Evolutionary conservation across 2,329 filamentous ascomycete genomes (phyloP).

Genomic region (Coniochaeta sp.): DNA sequence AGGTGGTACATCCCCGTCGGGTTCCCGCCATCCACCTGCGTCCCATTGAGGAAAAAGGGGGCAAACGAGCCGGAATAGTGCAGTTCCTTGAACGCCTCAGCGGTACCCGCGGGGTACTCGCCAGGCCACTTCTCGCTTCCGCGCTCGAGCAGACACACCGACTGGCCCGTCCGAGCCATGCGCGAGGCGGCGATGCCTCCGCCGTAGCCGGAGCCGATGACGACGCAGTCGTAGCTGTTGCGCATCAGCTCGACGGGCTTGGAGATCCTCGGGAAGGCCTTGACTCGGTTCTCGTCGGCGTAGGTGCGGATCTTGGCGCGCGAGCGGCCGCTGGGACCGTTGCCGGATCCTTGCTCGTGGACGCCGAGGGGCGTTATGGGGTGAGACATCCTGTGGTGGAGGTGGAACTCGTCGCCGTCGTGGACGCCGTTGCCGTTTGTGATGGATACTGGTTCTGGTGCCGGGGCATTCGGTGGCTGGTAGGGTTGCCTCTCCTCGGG

Average conservation of each 20-base stretch:
- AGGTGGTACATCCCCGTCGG: constrained; percentile 57
- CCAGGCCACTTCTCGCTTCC: constrained; percentile 60
- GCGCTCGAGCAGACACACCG: constrained; percentile 57
- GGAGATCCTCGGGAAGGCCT: constrained; percentile 44
- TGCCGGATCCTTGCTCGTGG: constrained; percentile 18
- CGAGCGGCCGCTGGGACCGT: constrained; percentile 22
- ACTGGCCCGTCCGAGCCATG: constrained; percentile 52
- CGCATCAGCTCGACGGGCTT: constrained; percentile 50
- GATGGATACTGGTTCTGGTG: neutral
- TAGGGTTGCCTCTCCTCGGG: neutral
- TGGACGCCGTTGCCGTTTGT: constrained; percentile 8
- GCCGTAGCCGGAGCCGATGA: constrained; percentile 64
- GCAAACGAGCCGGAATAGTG: constrained; percentile 48
- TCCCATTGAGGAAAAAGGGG: constrained; percentile 30
- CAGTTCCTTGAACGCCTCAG: constrained; percentile 41
- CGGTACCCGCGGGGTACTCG: constrained; percentile 47
- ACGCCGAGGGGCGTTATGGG: constrained; percentile 17
- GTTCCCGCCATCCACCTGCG: constrained; percentile 38
- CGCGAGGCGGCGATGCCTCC: constrained; percentile 58
- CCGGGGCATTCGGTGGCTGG: neutral
- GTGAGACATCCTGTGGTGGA: constrained; percentile 12
- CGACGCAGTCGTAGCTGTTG: constrained; percentile 54
- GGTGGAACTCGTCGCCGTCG: constrained; percentile 5
- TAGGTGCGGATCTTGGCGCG: constrained; percentile 19
- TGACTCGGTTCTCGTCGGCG: constrained; percentile 10